Conservation (phyloP, 1,284 basidiomycete genomes). For the Mycena sp. region DNA sequence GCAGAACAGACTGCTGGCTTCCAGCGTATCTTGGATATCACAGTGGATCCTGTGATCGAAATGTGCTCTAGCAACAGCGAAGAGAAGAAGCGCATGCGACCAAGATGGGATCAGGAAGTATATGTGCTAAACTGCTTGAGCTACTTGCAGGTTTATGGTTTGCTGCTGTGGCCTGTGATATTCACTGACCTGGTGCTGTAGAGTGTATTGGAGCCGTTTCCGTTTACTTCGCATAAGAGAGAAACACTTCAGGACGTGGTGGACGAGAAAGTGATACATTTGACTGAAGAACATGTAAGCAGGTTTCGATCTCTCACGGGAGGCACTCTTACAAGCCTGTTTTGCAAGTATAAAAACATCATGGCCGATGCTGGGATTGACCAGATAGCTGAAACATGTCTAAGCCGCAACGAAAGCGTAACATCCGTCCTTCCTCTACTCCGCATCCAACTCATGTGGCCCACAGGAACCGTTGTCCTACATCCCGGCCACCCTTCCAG, state of each 20-base stretch:
- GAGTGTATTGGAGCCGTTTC: conserved; percentile 77
- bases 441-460: background rate
- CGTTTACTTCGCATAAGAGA: conserved; percentile 76
- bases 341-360: conserved; percentile 73
- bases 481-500: conserved; percentile 64
- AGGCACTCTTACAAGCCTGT: conserved; percentile 1
- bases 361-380: conserved; percentile 80
- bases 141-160: conserved; percentile 72
- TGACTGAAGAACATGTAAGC: conserved; percentile 88
- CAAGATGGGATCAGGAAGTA: conserved; percentile 81
- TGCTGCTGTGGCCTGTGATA: background rate
- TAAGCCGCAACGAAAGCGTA: conserved; percentile 64
- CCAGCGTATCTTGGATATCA: conserved; percentile 77
- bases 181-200: conserved; percentile 39
- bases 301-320: background rate
- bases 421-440: background rate
- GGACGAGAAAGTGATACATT: conserved; percentile 66
- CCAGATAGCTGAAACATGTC: conserved; percentile 68
- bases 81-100: conserved; percentile 63
- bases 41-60: conserved; percentile 84
- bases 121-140: conserved; percentile 88
- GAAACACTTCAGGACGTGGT: conserved; percentile 68
- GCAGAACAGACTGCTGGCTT: conserved; percentile 66
- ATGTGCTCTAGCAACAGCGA: conserved; percentile 79
- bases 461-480: conserved; percentile 77